phyloP scores from a whole-genome alignment of 306 rosid genomes.

The Corylus americana region DNA sequence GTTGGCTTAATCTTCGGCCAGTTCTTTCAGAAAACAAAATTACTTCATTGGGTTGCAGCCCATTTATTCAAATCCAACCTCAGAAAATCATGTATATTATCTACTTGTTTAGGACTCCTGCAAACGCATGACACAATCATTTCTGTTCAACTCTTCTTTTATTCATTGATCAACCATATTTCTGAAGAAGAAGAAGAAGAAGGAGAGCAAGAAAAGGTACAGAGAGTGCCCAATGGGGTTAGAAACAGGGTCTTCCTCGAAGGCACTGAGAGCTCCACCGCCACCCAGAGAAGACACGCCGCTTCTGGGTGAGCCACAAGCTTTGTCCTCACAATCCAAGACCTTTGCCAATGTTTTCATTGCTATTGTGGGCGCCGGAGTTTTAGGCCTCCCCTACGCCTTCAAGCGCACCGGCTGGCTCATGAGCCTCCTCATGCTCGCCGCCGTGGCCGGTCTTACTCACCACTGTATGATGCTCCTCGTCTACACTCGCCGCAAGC shows the following conservation, averaged over 20 bases:
- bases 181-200: neutral
- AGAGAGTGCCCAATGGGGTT: slow-evolving; percentile 30
- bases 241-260: slow-evolving; percentile 34
- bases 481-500: slow-evolving; percentile 49
- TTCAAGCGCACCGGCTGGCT: slow-evolving; percentile 60
- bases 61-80: no score
- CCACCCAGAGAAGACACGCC: slow-evolving; percentile 50
- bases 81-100: no score
- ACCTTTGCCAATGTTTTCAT: slow-evolving; percentile 65
- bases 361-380: slow-evolving; percentile 60
- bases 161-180: neutral
- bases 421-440: slow-evolving; percentile 40
- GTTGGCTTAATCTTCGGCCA: no score
- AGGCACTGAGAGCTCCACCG: slow-evolving; percentile 23
- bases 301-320: slow-evolving; percentile 31
- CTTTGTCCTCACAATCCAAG: slow-evolving; percentile 44
- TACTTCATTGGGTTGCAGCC: no score
- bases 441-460: slow-evolving; percentile 45
- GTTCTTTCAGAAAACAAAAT: no score
- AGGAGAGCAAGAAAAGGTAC: neutral
- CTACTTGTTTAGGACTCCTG: no score
- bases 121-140: no score
- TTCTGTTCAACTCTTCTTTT: no score
- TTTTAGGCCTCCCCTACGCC: slow-evolving; percentile 57
- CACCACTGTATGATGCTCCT: slow-evolving; percentile 61